Evolutionary conservation across 768 basidiomycete genomes (phyloP).

Genomic region (Dioszegia hungarica): DNA sequence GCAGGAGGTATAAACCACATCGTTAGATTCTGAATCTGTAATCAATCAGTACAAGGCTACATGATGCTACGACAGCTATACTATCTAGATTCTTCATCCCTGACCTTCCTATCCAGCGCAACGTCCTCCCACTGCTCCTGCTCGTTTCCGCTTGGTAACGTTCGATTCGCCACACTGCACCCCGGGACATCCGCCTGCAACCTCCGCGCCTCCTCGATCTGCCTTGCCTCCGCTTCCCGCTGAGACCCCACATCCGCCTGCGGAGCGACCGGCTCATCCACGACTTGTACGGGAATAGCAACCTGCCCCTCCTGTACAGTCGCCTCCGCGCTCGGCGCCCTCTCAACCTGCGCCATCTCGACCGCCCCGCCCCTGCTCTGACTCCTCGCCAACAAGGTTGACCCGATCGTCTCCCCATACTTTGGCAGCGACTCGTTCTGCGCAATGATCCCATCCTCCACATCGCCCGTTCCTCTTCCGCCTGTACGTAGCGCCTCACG

Average conservation of each 20-base stretch:
- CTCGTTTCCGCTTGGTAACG: not conserved
- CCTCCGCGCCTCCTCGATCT: slow-evolving; percentile 3
- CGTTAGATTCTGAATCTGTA: no score
- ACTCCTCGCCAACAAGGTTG: slow-evolving; percentile 10
- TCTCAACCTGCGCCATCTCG: not conserved
- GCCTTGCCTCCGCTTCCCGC: not conserved
- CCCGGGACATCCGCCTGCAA: not conserved
- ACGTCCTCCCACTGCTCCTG: slow-evolving; percentile 1
- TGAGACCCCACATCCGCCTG: no score
- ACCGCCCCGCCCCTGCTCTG: not conserved
- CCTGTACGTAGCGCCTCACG: not conserved
- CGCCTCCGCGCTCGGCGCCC: not conserved
- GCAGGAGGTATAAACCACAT: slow-evolving; percentile 36
- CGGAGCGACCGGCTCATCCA: no score
- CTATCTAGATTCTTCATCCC: no score
- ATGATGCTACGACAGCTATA: no score
- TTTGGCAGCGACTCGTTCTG: slow-evolving; percentile 11
- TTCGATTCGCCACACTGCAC: not conserved
- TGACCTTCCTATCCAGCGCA: not conserved
- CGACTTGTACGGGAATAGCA: no score
- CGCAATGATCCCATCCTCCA: slow-evolving; percentile 8
- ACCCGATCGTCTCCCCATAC: slow-evolving; percentile 17
- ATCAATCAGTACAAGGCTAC: not conserved
- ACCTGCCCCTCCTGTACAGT: not conserved
- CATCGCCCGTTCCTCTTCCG: slow-evolving; percentile 11